Conservation (phyloP, 1,284 basidiomycete genomes). For the Tetrapyrgos nigripes region DNA sequence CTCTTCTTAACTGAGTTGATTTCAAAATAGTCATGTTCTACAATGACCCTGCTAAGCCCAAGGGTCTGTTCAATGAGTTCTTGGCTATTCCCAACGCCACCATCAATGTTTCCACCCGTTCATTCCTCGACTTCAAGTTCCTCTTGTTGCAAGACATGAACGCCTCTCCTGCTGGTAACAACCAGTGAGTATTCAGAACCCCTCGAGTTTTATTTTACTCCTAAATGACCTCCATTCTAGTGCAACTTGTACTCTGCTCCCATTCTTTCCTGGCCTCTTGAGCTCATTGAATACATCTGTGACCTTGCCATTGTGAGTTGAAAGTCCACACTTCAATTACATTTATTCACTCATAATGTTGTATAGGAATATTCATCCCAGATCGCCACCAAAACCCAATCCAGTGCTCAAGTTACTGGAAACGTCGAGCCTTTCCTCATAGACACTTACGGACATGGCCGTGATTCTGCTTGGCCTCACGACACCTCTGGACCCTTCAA, state of each 20-base stretch:
- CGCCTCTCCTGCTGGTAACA: no score
- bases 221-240: neutral
- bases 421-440: neutral
- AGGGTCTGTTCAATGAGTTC: neutral
- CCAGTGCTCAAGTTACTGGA: neutral
- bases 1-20: neutral
- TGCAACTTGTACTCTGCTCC: neutral
- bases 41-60: neutral
- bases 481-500: neutral
- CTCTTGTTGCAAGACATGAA: neutral
- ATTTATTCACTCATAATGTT: neutral
- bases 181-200: no score
- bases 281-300: neutral
- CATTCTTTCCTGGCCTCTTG: neutral
- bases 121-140: neutral
- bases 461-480: neutral
- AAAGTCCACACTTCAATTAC: no score
- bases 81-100: neutral
- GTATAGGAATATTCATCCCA: neutral
- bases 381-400: neutral
- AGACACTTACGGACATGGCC: neutral
- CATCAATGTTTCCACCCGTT: neutral
- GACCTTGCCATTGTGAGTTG: neutral
- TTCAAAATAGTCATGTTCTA: neutral
- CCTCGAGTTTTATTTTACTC: no score